These are phyloP conservation scores for Geranomyces variabilis DNA, from an alignment of 192 early-diverging fungal species.

Conservation along the genomic window DNA sequence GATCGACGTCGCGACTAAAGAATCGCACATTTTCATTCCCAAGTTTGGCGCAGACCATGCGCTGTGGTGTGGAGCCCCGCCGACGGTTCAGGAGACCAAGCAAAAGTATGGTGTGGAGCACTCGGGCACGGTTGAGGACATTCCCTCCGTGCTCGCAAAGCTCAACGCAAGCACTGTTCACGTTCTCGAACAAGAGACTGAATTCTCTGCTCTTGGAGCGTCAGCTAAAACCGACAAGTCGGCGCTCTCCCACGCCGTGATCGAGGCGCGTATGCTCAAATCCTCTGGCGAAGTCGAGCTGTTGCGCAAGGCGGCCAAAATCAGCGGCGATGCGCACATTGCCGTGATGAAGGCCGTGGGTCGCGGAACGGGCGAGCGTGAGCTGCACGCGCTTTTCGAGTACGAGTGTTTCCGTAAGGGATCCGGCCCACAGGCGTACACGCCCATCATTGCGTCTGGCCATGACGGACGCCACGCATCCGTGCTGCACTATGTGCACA, in stretches of 20 bases:
- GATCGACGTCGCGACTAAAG: conserved; percentile 65
- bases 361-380: conserved; percentile 66
- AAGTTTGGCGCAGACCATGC: conserved; percentile 65
- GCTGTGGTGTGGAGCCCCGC: conserved; percentile 80
- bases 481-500: conserved; percentile 82
- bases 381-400: conserved; percentile 79
- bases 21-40: conserved; percentile 71
- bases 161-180: conserved; percentile 47
- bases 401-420: conserved; percentile 66
- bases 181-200: conserved; percentile 43
- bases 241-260: conserved; percentile 56
- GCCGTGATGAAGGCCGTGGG: conserved; percentile 71
- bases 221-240: conserved; percentile 5
- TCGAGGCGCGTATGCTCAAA: conserved; percentile 82
- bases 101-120: conserved; percentile 70
- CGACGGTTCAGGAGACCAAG: conserved; percentile 56
- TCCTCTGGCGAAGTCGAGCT: conserved; percentile 73
- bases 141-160: conserved; percentile 49
- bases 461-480: conserved; percentile 60
- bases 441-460: conserved; percentile 80
- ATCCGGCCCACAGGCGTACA: conserved; percentile 79
- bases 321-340: conserved; percentile 78
- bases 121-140: conserved; percentile 63
- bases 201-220: conserved; percentile 26
- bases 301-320: conserved; percentile 76